These are phyloP conservation scores for Pyricularia sp. DNA, from an alignment of 2,329 filamentous ascomycete genomes.

Conservation along the genomic window DNA sequence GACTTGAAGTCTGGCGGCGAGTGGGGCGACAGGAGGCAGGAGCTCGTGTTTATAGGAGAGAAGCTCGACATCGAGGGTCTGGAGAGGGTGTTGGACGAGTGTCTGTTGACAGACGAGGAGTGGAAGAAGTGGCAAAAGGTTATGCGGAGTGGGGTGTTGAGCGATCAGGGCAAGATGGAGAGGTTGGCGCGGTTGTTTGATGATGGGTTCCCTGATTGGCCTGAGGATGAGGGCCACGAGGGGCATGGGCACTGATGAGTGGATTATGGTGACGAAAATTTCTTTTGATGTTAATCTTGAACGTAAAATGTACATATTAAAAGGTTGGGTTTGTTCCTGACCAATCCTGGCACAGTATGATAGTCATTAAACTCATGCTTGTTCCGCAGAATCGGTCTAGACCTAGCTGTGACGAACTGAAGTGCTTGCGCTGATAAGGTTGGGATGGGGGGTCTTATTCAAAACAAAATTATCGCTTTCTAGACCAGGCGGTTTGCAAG, in stretches of 20 bases:
- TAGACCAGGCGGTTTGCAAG: no score
- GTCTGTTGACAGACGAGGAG: slow-evolving; percentile 53
- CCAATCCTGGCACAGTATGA: no score
- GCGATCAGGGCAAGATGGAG: neutral
- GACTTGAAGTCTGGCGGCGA: slow-evolving; percentile 44
- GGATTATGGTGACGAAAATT: no score
- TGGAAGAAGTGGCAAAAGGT: slow-evolving; percentile 26
- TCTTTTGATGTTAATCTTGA: no score
- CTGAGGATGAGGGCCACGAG: slow-evolving; percentile 5
- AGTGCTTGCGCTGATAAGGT: no score
- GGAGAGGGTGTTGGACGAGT: slow-evolving; percentile 44
- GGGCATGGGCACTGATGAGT: neutral
- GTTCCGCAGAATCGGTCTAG: no score
- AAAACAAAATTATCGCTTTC: no score
- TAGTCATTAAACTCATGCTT: no score
- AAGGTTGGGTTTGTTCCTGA: no score
- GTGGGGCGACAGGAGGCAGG: slow-evolving; percentile 63
- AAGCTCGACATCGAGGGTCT: slow-evolving; percentile 44
- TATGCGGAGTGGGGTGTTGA: slow-evolving; percentile 8
- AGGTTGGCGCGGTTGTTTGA: slow-evolving; percentile 8
- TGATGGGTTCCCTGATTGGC: slow-evolving; percentile 12
- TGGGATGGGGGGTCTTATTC: no score
- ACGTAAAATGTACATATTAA: no score
- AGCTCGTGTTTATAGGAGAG: slow-evolving; percentile 67
- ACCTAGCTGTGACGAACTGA: no score